Evolutionary conservation across 495 filamentous ascomycete genomes (phyloP).

Genomic region (Lasiosphaeria miniovina): DNA sequence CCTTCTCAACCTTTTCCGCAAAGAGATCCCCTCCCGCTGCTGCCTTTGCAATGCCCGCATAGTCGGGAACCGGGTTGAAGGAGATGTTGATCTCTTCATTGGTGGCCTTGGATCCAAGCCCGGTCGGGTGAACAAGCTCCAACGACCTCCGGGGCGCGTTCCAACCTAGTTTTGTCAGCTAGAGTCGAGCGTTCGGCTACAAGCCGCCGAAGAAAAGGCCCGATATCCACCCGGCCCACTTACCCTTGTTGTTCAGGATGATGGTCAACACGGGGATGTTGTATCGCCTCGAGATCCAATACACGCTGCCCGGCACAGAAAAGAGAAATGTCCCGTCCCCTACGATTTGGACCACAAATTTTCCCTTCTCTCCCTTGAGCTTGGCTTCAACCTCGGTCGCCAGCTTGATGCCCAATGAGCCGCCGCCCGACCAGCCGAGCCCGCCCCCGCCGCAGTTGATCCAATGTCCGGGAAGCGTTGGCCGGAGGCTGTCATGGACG

Average conservation of each 20-base stretch:
- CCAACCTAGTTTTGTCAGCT: slow-evolving; percentile 58
- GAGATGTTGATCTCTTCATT: slow-evolving; percentile 89
- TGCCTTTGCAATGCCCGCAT: slow-evolving; percentile 86
- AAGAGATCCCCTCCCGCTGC: slow-evolving; percentile 74
- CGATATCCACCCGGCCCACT: slow-evolving; percentile 12
- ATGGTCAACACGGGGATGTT: slow-evolving; percentile 86
- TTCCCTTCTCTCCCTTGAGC: slow-evolving; percentile 62
- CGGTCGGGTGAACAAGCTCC: slow-evolving; percentile 79
- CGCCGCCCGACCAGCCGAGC: slow-evolving; percentile 93
- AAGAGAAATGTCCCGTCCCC: slow-evolving; percentile 93
- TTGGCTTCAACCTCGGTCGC: slow-evolving; percentile 63
- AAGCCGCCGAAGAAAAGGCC: slow-evolving; percentile 1
- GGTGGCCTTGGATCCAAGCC: slow-evolving; percentile 68
- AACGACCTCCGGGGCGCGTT: slow-evolving; percentile 77
- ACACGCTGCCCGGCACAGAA: slow-evolving; percentile 81
- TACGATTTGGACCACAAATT: slow-evolving; percentile 90
- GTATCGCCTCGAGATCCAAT: slow-evolving; percentile 88
- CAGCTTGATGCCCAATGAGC: slow-evolving; percentile 81
- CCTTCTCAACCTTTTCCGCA: slow-evolving; percentile 59
- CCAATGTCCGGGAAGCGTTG: slow-evolving; percentile 74
- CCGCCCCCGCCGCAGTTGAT: slow-evolving; percentile 95
- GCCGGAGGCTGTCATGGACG: slow-evolving; percentile 78
- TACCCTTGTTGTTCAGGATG: slow-evolving; percentile 88
- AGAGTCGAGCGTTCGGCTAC: background rate
- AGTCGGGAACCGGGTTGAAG: slow-evolving; percentile 83